Base-by-base conservation (phyloP, 345 rosid genomes). In the Toxicodendron radicans region DNA sequence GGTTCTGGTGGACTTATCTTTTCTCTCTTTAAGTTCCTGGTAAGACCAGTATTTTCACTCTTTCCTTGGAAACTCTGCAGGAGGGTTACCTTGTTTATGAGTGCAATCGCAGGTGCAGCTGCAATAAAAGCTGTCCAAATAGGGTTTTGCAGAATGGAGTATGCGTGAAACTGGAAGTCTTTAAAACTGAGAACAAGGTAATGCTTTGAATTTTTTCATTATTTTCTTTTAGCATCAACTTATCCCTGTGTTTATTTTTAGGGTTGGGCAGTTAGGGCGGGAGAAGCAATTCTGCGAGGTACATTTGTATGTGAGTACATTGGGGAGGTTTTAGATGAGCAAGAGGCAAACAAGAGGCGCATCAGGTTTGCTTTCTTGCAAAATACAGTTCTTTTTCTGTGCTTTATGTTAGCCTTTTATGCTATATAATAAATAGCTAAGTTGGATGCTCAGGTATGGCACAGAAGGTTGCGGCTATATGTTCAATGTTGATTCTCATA, bases 261-360 rank as follows among this genome's bases (percentile, higher is more conserved):
- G 98, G 99, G 99, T 58, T 96, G 99, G 99, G 99, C 92, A 68
- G 76, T 93, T 75, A 84, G 99, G 83, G 95, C 95, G 57, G 88
- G 88, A 30, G 93, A 96, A 70, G 90, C 90, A 81, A 92, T 96
- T 83, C 80, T 86, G 24, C 91, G 90, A 57, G 97, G 99, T 24
- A 92, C 91, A 61, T 96, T 93, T 82, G 81, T 96, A 64, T 93
- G 99, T 0, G 97, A 96, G 81, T 92, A 84, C 83, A 74, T 86
- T 52, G 99, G 99, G 64, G 99, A 96, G 82, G 84, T 93, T 82
- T 32, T 92, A 61, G 90, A 88, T 58, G 90, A 85, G 78, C 73
- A 82, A 64, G 97, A 92, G 79, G 94, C 90, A 61, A 79, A 79
- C 71, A 83, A 83, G 75, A 88, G 97, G 72, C 85, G 82, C 71